A percentile compares a stretch with the other conserved stretches of the same genome.
Conservation (phyloP, 176 grass and related monocot genomes). For the Poa pratensis region DNA sequence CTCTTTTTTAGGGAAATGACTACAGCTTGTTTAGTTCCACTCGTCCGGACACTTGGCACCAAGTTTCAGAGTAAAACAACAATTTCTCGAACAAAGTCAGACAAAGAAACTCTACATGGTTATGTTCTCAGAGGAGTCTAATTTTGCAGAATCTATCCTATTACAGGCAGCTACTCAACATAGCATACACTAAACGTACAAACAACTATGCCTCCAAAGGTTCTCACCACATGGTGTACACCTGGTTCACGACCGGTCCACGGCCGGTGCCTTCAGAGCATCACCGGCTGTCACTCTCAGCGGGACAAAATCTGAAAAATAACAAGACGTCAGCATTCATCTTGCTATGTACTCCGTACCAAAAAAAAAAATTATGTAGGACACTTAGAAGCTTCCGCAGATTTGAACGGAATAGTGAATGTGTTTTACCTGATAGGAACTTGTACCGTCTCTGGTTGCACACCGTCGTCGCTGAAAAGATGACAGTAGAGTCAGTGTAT, state of each 20-base stretch:
- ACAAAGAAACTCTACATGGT: no score
- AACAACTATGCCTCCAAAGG: not conserved
- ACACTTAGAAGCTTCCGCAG: no score
- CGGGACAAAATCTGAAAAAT: slow-evolving; percentile 74
- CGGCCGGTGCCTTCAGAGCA: slow-evolving; percentile 52
- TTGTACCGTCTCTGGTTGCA: slow-evolving; percentile 62
- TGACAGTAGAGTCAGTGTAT: not conserved
- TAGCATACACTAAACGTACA: not conserved
- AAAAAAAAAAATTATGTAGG: not conserved
- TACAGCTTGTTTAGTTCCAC: no score
- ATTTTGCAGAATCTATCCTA: no score
- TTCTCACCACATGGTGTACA: no score
- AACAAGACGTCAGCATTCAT: not conserved
- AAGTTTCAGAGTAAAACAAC: no score
- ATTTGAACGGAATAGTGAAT: not conserved
- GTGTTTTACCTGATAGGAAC: slow-evolving; percentile 34
- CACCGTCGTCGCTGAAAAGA: slow-evolving; percentile 69
- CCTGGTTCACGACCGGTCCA: slow-evolving; percentile 3
- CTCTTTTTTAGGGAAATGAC: no score
- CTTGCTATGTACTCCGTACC: not conserved
- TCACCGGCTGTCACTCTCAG: slow-evolving; percentile 58
- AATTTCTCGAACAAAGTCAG: no score
- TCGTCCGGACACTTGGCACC: no score
- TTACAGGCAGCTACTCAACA: not conserved
- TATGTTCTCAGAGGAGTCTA: no score